Evolutionary conservation across 257 asterid species (phyloP).

Genomic region (Verbena officinalis): DNA sequence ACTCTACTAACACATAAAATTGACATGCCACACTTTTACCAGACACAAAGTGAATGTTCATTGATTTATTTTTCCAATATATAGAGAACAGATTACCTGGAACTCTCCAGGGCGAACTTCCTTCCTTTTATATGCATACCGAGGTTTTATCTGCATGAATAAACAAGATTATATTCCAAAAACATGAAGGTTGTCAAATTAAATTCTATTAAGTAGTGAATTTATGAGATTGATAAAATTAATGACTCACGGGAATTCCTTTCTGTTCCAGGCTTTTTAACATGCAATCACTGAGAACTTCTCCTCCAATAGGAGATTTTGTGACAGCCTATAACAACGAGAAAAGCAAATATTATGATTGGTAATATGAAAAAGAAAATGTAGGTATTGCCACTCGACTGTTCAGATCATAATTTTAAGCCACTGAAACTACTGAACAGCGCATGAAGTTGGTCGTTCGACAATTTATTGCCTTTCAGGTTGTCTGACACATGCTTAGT

Average conservation of each 20-base stretch:
- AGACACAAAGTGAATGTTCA: slow-evolving; percentile 4
- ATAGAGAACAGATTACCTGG: slow-evolving; percentile 58
- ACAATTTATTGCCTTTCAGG: too few relatives aligned
- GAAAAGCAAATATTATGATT: slow-evolving; percentile 17
- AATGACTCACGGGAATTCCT: slow-evolving; percentile 73
- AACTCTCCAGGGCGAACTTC: slow-evolving; percentile 93
- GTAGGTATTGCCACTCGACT: background rate
- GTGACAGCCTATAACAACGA: slow-evolving; percentile 67
- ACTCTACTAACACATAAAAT: slow-evolving; percentile 4
- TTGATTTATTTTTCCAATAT: background rate
- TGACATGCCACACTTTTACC: background rate
- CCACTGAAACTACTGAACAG: slow-evolving; percentile 23
- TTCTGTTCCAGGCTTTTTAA: slow-evolving; percentile 89
- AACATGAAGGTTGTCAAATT: slow-evolving; percentile 20
- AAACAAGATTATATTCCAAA: slow-evolving; percentile 10
- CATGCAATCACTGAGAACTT: slow-evolving; percentile 87
- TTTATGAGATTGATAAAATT: background rate
- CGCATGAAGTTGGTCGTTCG: slow-evolving; percentile 16
- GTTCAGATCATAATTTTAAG: slow-evolving; percentile 14
- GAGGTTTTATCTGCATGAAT: slow-evolving; percentile 81
- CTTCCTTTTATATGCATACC: slow-evolving; percentile 88
- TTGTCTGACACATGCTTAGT: too few relatives aligned
- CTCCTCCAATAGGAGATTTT: slow-evolving; percentile 96
- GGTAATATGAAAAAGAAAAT: background rate
- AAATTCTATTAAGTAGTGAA: slow-evolving; percentile 14